Evolutionary conservation across 116 monocot genomes (phyloP).

Genomic region (Dioscorea cayenensis): DNA sequence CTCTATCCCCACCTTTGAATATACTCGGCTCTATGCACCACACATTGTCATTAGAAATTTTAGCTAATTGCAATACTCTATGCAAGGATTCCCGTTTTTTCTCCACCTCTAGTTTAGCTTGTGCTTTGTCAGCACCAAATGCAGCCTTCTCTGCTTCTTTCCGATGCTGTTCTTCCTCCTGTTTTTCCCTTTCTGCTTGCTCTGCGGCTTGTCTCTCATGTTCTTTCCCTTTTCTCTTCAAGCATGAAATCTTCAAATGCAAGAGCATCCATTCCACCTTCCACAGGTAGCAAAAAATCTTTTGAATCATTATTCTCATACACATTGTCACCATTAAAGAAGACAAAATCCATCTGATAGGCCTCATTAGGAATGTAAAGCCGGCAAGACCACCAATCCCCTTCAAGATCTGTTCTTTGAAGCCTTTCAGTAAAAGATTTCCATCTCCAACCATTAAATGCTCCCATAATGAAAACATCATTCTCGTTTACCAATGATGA

Average conservation of each 20-base stretch:
- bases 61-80: constrained; percentile 26
- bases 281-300: constrained; percentile 54
- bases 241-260: constrained; percentile 74
- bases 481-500: constrained; percentile 55
- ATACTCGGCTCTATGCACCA: constrained; percentile 60
- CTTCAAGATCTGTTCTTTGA: constrained; percentile 53
- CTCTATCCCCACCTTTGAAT: constrained; percentile 40
- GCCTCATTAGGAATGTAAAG: constrained; percentile 76
- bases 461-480: constrained; percentile 71
- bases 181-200: constrained; percentile 69
- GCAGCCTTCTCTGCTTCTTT: constrained; percentile 54
- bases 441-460: constrained; percentile 88
- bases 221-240: constrained; percentile 60
- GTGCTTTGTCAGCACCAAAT: constrained; percentile 48
- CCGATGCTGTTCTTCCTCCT: constrained; percentile 48
- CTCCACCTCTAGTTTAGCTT: constrained; percentile 62
- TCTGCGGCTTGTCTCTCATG: constrained; percentile 63
- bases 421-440: constrained; percentile 65
- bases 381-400: constrained; percentile 89
- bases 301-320: constrained; percentile 76
- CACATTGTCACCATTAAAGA: constrained; percentile 64
- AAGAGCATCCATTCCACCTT: constrained; percentile 52
- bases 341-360: constrained; percentile 84
- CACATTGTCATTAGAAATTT: constrained; percentile 33
- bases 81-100: constrained; percentile 40